Base-by-base conservation (phyloP, 2,329 filamentous ascomycete genomes). In the Pseudogymnoascus pannorum region DNA sequence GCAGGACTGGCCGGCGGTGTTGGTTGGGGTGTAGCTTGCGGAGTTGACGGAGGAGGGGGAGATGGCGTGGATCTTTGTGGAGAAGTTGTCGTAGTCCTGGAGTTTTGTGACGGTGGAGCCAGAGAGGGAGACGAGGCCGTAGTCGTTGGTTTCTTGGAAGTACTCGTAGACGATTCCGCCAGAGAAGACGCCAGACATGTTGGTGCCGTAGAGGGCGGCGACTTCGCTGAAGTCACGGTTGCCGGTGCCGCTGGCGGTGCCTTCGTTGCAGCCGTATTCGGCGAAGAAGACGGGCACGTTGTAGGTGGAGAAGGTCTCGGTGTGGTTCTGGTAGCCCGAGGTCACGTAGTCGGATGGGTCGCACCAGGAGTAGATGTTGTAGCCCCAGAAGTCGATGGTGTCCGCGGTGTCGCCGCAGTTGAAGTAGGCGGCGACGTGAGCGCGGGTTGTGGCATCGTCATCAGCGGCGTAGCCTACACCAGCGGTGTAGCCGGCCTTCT, bases 291-390 rank as follows among this genome's bases (percentile, higher is more conserved):
- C 89, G 44, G 93, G 93, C 3, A 97, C 90, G 5, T 89, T 90
- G 82, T 94, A 99, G 72, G 86, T 83, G 61, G 80, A 74, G 79
- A 96, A 97, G 77, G 96, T 92, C 67, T 90, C 76, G 68, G 91
- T 91, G 73, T 93, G 89, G 61, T 85, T 81, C 63, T 86, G 79
- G 78, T 92, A 99, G 61, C 91, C 90, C 5, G 94, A 97, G 63
- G 79, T 73, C 44, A 79, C 69, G 78, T 89, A 94, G 71, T 79
- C 83, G 71, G 89, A 94, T 68, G 92, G 75, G 67, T 92, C 93
- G 74, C 93, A 99, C 93, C 93, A 99, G 60, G 92, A 94, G 83
- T 97, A 97, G 78, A 97, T 96, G 82, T 97, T 99, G 88, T 97
- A 97, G 63, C 94, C 94, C 89, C 92, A 97, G 81, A 94, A 97